Base-by-base conservation (phyloP, 2,329 filamentous ascomycete genomes). In the Nothomitra cinnamomea region DNA sequence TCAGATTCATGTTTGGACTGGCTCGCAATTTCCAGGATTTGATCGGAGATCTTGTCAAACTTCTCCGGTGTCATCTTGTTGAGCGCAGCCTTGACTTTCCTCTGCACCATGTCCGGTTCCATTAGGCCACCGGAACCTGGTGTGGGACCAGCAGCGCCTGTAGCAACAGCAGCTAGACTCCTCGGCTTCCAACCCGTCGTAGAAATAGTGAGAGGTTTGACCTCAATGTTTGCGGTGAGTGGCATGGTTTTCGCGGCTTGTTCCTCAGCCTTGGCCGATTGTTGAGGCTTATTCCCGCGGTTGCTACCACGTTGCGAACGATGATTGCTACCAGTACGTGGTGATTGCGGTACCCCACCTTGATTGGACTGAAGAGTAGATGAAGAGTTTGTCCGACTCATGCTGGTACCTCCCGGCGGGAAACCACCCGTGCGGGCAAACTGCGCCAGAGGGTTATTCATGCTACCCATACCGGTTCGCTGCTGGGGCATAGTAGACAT, bases 51-150 rank as follows among this genome's bases (percentile, higher is more conserved):
- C 72, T 83, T 88, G 66, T 95, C 89, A 63, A 98, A 98, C 66
- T 96, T 98, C 72, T 98, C 92, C 0, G 92, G 92, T 0, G 92
- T 96, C 92, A 98, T 96, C 83, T 98, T 98, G 81, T 98, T 98
- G 63, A 98, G 75, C 57, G 86, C 86, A 58, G 88, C 85, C 82
- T 98, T 98, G 67, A 98, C 92, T 82, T 98, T 98, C 61, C 90
- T 83, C 73, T 98, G 92, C 55, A 98, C 92, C 74, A 92, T 80
- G 62, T 90, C 87, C 22, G 92, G 90, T 59, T 94, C 80, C 71
- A 96, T 78, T 61, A 86, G 76, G 10, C 48, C 72, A 54, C 70
- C 61, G 53, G 64, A 71, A 57, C 71, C 72, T 60, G 71, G 67
- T 56, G 72, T 66, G 58, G 72, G 69, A 54, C 73, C 69, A 56